A percentile compares a stretch with the other conserved stretches of the same genome.
These are phyloP conservation scores for Casuarina cunninghamiana DNA, from an alignment of 306 rosid genomes.

Conservation along the genomic window DNA sequence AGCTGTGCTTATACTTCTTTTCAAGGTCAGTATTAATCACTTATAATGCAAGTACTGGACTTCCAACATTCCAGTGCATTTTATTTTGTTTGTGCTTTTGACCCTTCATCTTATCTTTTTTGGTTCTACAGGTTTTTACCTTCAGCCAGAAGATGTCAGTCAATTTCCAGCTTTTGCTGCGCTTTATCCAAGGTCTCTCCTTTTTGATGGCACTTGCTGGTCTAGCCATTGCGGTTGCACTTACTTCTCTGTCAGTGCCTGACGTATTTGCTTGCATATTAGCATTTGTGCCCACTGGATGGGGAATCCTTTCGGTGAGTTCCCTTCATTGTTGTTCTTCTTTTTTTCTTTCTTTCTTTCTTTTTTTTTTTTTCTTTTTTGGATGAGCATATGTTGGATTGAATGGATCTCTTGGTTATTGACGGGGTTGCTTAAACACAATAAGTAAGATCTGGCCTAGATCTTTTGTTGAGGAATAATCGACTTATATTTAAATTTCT, in stretches of 20 bases:
- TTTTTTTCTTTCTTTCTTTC: not conserved
- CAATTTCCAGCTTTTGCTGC: conserved; percentile 87
- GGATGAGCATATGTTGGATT: not conserved
- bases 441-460: no score
- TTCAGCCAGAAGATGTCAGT: conserved; percentile 94
- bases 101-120: conserved; percentile 26
- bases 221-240: conserved; percentile 58
- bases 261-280: conserved; percentile 81
- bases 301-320: conserved; percentile 94
- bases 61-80: not conserved
- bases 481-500: no score
- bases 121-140: conserved; percentile 69
- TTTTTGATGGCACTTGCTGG: conserved; percentile 82
- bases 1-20: conserved; percentile 74
- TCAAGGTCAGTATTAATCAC: conserved; percentile 61
- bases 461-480: no score
- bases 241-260: conserved; percentile 51
- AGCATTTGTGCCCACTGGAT: conserved; percentile 91
- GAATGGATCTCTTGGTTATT: not conserved
- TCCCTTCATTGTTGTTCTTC: conserved; percentile 14
- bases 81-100: conserved; percentile 27
- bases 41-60: not conserved
- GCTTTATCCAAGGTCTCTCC: conserved; percentile 87
- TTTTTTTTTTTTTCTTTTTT: not conserved
- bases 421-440: not conserved